Percentiles rank a stretch among this genome's conserved stretches.
phyloP scores from a whole-genome alignment of 2,329 filamentous ascomycete genomes.

The Botryotinia globosa region DNA sequence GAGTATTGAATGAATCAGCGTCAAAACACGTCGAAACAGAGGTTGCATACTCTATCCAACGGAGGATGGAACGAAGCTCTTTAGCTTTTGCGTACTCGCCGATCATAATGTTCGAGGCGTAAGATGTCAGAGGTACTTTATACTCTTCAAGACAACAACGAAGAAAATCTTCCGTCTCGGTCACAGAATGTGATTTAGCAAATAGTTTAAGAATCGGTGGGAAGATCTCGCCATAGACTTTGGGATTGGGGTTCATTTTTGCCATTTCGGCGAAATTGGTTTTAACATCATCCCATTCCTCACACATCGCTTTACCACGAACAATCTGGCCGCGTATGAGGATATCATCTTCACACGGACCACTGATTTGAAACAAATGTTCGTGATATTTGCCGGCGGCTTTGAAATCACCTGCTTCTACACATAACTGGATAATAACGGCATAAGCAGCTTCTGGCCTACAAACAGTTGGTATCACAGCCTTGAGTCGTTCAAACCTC shows the following conservation, averaged over 20 bases:
- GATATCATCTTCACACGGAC: conserved; percentile 20
- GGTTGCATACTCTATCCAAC: conserved; percentile 34
- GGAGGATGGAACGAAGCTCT: conserved; percentile 34
- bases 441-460: conserved; percentile 33
- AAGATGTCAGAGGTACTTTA: conserved; percentile 27
- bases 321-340: conserved; percentile 37
- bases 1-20: conserved; percentile 34
- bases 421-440: conserved; percentile 36
- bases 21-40: conserved; percentile 26
- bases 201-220: conserved; percentile 36
- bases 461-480: conserved; percentile 19
- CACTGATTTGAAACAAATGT: conserved; percentile 20
- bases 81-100: conserved; percentile 31
- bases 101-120: conserved; percentile 33
- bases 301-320: conserved; percentile 34
- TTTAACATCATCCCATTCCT: conserved; percentile 35
- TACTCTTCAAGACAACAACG: conserved; percentile 27
- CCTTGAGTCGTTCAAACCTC: conserved; percentile 32
- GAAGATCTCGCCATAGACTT: conserved; percentile 30
- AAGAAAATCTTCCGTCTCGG: conserved; percentile 35
- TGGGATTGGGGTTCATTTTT: conserved; percentile 18
- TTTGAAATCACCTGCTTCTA: conserved; percentile 33
- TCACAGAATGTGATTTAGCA: conserved; percentile 30
- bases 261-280: conserved; percentile 33
- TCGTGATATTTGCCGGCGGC: conserved; percentile 31